Base-by-base conservation (phyloP, 2,329 filamentous ascomycete species). In the Arachnomyces sp. region DNA sequence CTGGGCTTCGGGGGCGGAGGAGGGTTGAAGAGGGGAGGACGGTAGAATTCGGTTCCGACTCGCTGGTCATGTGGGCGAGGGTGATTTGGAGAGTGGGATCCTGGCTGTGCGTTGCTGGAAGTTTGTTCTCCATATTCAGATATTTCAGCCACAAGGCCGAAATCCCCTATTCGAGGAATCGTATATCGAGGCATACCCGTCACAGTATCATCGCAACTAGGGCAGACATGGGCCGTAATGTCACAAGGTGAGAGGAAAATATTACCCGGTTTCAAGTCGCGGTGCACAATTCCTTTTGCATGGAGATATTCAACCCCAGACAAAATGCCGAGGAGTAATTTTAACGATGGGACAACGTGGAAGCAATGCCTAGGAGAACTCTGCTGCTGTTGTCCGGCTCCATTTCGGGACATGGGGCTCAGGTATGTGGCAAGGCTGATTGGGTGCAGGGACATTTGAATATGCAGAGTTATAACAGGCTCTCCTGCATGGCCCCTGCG, bases 251-350 rank as follows among this genome's bases (percentile, higher is more conserved):
- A 74, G 0, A 84, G 62, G 56, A 84, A 82, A 18, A 84, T 74
- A 48, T 84, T 84, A 2, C 73, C 76, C 0, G 80, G 80, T 50
- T 84, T 84, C 15, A 84, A 64, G 51, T 84, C 80, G 7, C 79
- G 74, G 50, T 84, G 80, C 0, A 82, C 70, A 35, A 83, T 73
- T 4, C 69, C 68, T 43, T 76, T 68, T 0, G 65, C 60, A 49
- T 84, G 80, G 2, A 83, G 66, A 49, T 84, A 82, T 42, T 79
- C 70, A 2, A 83, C 71, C 1, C 79, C 80, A 7, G 77, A 72
- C 1, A 82, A 59, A 20, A 83, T 73, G 1, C 70, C 70, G 9
- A 73, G 58, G n/a, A 83, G 63, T 1, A 84, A 61, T 25, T 67
- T 65, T 2, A 81, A 53, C 0, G 78, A 74, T 0, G 77, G 68